Evolutionary conservation across 129 eudicot species (phyloP).

Genomic region (Centella asiatica): DNA sequence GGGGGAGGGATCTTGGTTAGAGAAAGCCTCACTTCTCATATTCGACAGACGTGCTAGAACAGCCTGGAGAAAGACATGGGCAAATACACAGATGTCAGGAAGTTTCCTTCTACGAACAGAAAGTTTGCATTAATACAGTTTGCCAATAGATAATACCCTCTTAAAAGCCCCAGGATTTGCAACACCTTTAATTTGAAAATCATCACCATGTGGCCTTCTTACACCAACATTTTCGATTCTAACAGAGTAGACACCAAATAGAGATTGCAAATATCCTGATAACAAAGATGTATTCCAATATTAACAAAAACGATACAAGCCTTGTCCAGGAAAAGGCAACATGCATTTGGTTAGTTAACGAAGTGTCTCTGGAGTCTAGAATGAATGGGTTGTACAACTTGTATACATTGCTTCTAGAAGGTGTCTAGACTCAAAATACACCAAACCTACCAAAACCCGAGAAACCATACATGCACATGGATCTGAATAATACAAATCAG

Average conservation of each 20-base stretch:
- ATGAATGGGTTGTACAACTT: too few species aligned
- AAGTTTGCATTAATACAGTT: background rate
- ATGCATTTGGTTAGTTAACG: too few species aligned
- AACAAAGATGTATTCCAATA: background rate
- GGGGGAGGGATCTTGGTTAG: conserved; percentile 34
- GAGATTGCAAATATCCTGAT: conserved; percentile 78
- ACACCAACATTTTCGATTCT: conserved; percentile 75
- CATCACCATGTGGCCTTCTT: conserved; percentile 63
- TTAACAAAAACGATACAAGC: too few species aligned
- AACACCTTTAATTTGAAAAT: conserved; percentile 68
- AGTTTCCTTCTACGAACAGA: background rate
- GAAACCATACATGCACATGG: background rate
- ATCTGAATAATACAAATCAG: background rate
- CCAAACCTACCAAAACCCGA: too few species aligned
- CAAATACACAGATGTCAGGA: background rate
- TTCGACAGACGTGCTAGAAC: conserved; percentile 47
- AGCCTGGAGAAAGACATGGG: conserved; percentile 29
- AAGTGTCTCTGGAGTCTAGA: too few species aligned
- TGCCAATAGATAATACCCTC: conserved; percentile 31
- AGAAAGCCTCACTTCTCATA: conserved; percentile 38
- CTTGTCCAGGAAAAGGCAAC: too few species aligned
- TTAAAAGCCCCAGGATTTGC: conserved; percentile 62
- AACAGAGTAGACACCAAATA: conserved; percentile 61
- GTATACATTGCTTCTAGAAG: too few species aligned
- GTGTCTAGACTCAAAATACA: too few species aligned